A percentile compares a stretch with the other conserved stretches of the same genome.
Conservation (phyloP, 2,329 filamentous ascomycete species). For the Aspergillus unguis region DNA sequence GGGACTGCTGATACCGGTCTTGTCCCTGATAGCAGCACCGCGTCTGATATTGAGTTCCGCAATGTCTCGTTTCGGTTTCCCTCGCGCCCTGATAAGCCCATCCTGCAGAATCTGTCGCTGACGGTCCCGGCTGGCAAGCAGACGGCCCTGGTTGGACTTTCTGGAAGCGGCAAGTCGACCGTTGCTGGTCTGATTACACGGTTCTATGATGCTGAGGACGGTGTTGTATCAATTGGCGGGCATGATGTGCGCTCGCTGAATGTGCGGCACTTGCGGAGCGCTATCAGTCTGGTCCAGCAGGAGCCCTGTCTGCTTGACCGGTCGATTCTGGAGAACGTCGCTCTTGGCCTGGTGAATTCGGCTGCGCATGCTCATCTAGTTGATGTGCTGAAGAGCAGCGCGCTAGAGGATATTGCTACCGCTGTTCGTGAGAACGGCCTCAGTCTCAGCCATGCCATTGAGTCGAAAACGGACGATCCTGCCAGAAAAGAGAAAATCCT, state of each 20-base stretch:
- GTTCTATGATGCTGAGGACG: conserved; percentile 36
- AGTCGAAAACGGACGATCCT: conserved; percentile 11
- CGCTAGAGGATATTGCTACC: conserved; percentile 24
- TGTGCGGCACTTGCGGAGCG: conserved; percentile 33
- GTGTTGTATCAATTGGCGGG: conserved; percentile 30
- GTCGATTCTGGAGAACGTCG: conserved; percentile 54
- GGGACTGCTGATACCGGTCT: conserved; percentile 29
- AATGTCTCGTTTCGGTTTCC: conserved; percentile 39
- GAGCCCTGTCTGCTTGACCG: conserved; percentile 52
- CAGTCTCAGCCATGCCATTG: conserved; percentile 21
- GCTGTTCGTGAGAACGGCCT: conserved; percentile 25
- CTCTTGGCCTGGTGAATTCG: conserved; percentile 47
- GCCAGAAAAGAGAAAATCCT: conserved; percentile 17
- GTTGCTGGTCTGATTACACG: conserved; percentile 36
- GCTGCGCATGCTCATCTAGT: conserved; percentile 24
- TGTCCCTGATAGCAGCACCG: conserved; percentile 17
- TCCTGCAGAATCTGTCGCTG: conserved; percentile 33
- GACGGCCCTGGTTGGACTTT: conserved; percentile 48
- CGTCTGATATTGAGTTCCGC: conserved; percentile 28
- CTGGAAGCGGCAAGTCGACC: conserved; percentile 54
- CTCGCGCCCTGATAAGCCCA: conserved; percentile 34
- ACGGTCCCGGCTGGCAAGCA: conserved; percentile 35
- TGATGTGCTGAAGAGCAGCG: conserved; percentile 16
- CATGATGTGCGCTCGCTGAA: conserved; percentile 32
- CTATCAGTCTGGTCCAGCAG: conserved; percentile 48